Conservation (phyloP, 2,329 filamentous ascomycete genomes). For the Aspergillus pseudonomiae region DNA sequence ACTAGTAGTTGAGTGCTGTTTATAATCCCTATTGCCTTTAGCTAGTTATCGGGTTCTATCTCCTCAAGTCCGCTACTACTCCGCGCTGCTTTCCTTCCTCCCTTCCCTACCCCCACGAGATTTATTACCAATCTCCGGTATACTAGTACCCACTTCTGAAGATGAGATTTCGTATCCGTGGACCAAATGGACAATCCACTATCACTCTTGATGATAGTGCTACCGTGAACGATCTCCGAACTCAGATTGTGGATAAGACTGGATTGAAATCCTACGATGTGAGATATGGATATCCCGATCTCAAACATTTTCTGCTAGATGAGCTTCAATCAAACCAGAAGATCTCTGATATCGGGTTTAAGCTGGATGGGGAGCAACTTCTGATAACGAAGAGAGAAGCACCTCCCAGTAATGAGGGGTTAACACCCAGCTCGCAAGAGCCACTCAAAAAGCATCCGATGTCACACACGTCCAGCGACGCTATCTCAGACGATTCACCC, state of each 20-base stretch:
- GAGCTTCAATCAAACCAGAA: slow-evolving; percentile 52
- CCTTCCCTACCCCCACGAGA: not conserved
- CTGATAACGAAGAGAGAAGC: slow-evolving; percentile 58
- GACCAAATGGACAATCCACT: slow-evolving; percentile 71
- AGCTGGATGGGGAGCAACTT: slow-evolving; percentile 69
- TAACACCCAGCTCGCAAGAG: slow-evolving; percentile 17
- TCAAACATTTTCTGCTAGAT: slow-evolving; percentile 65
- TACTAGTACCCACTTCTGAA: slow-evolving; percentile 4
- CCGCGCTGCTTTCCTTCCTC: not conserved
- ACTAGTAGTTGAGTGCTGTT: not conserved
- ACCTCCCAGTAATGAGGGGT: slow-evolving; percentile 11
- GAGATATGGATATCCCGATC: slow-evolving; percentile 82
- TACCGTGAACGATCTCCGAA: slow-evolving; percentile 45
- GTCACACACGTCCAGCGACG: slow-evolving; percentile 12
- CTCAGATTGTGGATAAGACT: slow-evolving; percentile 59
- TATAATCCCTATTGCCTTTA: not conserved
- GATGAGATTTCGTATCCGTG: slow-evolving; percentile 77
- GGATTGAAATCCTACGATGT: slow-evolving; percentile 69
- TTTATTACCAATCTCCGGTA: not conserved
- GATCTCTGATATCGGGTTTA: slow-evolving; percentile 61
- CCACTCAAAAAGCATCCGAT: slow-evolving; percentile 1
- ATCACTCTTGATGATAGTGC: slow-evolving; percentile 70
- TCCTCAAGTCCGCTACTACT: not conserved
- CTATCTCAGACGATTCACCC: slow-evolving; percentile 58
- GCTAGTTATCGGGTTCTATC: not conserved